Base-by-base conservation (phyloP, 2,329 filamentous ascomycete genomes). In the Ophiosphaerella narmari region DNA sequence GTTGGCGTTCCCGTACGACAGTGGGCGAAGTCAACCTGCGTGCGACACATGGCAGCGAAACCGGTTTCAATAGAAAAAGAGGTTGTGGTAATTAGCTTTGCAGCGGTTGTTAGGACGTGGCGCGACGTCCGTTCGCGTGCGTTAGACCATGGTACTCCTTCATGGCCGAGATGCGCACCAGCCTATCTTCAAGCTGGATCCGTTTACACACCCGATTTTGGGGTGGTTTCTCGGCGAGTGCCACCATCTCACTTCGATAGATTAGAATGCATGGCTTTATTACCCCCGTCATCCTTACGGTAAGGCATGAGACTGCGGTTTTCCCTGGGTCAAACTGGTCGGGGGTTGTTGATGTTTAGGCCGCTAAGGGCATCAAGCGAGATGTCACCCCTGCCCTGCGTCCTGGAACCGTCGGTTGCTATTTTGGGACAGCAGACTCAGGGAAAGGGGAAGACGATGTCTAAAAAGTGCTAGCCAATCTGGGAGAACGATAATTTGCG, bases 11-110 rank as follows among this genome's bases (percentile, higher is more conserved):
- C 26, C 11, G 26, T 29, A 6, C 7, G 26, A 8, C 26, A 29
- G 2, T 29, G 26, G 11, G 11, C 11, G 11, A 29, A 41, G 43
- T 54, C 3, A 24, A 29, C 36, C 21, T 24, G 18, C 29, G 12
- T 11, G 41, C 16, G 29, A 42, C n/a, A 32, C 43, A 37, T 14
- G 5, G 33, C 11, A 43, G 41, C 16, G 54, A 53, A 34, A 44
- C 47, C 48, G 13, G 43, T 13, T 12, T 32, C 24, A 33, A 13
- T 26, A 36, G 3, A 44, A 24, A 9, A 37, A 9, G 26, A n/a
- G 34, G 21, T 37, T 7, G 5, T 4, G 7, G 21, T 8, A 21
- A 29, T 29, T 29, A 29, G 26, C 26, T 29, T 29, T 29, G 26
- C 26, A 6, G 11, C 26, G 26, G 26, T 29, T 29, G 26, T 29